Evolutionary conservation across 495 filamentous ascomycete species (phyloP).

Genomic region (Delitschia confertaspora): DNA sequence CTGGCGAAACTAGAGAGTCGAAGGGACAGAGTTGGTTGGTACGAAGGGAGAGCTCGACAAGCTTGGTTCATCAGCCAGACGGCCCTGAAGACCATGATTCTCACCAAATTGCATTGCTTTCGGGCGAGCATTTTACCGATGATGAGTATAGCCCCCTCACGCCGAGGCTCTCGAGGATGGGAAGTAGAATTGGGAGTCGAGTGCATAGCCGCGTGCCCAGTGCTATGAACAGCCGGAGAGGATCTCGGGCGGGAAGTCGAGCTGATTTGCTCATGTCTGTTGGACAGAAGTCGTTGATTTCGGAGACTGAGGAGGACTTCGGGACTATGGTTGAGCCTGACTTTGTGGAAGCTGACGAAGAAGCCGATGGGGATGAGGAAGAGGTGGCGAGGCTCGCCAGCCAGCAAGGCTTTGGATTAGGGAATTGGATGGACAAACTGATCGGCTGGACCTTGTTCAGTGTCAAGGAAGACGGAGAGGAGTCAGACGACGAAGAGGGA

Average conservation of each 20-base stretch:
- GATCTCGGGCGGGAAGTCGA: constrained; percentile 27
- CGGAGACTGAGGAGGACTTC: constrained; percentile 27
- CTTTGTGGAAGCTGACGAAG: constrained; percentile 42
- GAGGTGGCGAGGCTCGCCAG: constrained; percentile 46
- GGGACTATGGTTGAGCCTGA: constrained; percentile 50
- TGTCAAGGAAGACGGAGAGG: constrained; percentile 55
- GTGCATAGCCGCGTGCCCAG: constrained; percentile 23
- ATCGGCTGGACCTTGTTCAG: constrained; percentile 72
- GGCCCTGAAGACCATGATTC: constrained; percentile 24
- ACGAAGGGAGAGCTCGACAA: constrained; percentile 31
- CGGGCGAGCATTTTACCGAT: constrained; percentile 24
- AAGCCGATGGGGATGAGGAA: constrained; percentile 41
- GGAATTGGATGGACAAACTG: constrained; percentile 63
- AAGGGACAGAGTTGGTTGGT: constrained; percentile 38
- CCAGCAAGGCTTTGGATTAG: constrained; percentile 58
- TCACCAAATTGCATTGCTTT: constrained; percentile 20
- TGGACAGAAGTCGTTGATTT: constrained; percentile 8
- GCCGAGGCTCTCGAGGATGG: constrained; percentile 19
- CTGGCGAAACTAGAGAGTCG: constrained; percentile 30
- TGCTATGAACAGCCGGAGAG: constrained; percentile 28
- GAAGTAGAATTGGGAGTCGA: constrained; percentile 24
- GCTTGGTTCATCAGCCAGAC: constrained; percentile 22
- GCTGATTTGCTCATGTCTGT: constrained; percentile 29
- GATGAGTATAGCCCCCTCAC: constrained; percentile 22
- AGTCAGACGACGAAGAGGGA: constrained; percentile 43